Evolutionary conservation across 2,329 filamentous ascomycete species (phyloP).

Genomic region (Calonectria fujianensis): DNA sequence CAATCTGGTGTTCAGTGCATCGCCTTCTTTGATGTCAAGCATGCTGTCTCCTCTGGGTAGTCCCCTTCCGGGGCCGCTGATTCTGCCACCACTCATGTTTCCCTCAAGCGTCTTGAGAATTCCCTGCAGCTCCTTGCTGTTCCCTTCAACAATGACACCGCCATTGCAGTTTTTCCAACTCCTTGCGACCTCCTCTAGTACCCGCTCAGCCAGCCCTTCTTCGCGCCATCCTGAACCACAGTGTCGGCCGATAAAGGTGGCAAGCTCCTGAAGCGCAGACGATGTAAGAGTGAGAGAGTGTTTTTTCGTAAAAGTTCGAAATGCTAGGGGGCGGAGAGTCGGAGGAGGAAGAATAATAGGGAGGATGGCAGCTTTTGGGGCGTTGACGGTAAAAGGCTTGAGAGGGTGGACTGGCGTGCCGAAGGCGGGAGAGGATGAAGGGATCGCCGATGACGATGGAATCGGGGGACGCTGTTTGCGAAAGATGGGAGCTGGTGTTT

Average conservation of each 20-base stretch:
- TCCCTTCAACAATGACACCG: constrained; percentile 92
- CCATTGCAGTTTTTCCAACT: constrained; percentile 94
- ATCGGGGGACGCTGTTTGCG: constrained; percentile 58
- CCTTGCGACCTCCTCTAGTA: constrained; percentile 92
- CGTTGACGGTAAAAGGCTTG: constrained; percentile 74
- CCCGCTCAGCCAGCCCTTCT: constrained; percentile 92
- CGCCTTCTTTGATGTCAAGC: constrained; percentile 74
- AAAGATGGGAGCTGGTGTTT: constrained; percentile 63
- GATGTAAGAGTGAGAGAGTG: constrained; percentile 95
- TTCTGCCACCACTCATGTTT: constrained; percentile 90
- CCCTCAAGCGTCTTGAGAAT: constrained; percentile 91
- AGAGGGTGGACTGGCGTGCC: constrained; percentile 90
- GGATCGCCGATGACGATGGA: constrained; percentile 76
- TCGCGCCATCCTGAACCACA: constrained; percentile 98
- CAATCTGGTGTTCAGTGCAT: constrained; percentile 73
- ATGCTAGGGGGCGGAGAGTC: constrained; percentile 91
- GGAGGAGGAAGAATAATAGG: constrained; percentile 92
- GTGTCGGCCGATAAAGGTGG: constrained; percentile 92
- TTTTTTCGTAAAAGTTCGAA: constrained; percentile 97
- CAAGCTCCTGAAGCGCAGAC: constrained; percentile 87
- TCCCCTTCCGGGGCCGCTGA: constrained; percentile 71
- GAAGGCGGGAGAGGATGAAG: constrained; percentile 93
- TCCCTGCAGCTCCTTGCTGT: constrained; percentile 82
- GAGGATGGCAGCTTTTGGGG: constrained; percentile 80
- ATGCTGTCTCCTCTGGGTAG: constrained; percentile 76